Evolutionary conservation across 805 yeast genomes (phyloP).

Genomic region (Saturnispora galanensis): DNA sequence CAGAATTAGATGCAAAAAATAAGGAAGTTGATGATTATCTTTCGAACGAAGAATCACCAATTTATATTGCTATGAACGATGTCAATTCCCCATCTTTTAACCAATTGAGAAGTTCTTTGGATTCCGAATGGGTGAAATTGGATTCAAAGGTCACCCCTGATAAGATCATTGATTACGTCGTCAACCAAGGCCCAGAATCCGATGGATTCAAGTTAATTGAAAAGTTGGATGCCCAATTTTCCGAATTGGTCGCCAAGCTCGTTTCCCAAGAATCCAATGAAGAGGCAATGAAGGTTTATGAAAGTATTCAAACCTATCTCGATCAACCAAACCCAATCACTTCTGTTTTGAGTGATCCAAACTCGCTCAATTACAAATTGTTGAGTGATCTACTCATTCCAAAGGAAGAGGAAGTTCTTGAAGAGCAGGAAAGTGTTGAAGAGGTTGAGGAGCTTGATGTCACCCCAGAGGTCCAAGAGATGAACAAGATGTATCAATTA

Average conservation of each 20-base stretch:
- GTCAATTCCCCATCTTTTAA: constrained; percentile 12
- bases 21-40: constrained; percentile 16
- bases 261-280: constrained; percentile 11
- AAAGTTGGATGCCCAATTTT: constrained; percentile 19
- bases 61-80: constrained; percentile 19
- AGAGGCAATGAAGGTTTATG: constrained; percentile 13
- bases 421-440: not conserved
- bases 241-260: constrained; percentile 9
- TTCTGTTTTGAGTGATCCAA: constrained; percentile 18
- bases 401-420: not conserved
- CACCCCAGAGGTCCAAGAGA: constrained; percentile 15
- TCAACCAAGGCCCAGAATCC: constrained; percentile 18
- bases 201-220: constrained; percentile 17
- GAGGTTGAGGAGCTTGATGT: constrained; percentile 14
- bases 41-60: constrained; percentile 13
- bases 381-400: constrained; percentile 11
- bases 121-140: constrained; percentile 16
- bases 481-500: constrained; percentile 24
- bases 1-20: constrained; percentile 14
- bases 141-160: constrained; percentile 16
- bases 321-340: constrained; percentile 15
- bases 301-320: constrained; percentile 15
- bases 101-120: constrained; percentile 12
- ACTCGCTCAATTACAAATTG: constrained; percentile 17
- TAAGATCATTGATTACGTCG: constrained; percentile 18